Percentiles rank a stretch among this genome's conserved stretches.
Conservation (phyloP, 169 alveolate species). For the Plasmodium vivax region DNA sequence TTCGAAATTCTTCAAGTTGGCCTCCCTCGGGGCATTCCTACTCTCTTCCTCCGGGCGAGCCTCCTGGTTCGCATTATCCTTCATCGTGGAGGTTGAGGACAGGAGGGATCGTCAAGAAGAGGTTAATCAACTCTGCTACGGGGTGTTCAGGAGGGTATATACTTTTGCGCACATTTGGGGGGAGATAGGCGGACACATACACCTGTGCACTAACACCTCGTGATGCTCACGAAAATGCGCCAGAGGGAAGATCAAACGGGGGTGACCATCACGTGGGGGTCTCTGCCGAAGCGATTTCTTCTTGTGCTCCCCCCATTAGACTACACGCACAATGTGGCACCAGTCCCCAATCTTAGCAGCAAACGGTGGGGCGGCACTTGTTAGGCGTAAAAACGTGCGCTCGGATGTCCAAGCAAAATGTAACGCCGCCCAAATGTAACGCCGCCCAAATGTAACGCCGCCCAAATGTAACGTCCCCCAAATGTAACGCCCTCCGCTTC, state of each 20-base stretch:
- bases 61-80: constrained; percentile 9
- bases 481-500: background rate
- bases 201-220: background rate
- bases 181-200: background rate
- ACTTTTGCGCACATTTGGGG: background rate
- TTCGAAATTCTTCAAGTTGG: constrained; percentile 25
- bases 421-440: background rate
- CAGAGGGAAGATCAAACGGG: background rate
- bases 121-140: background rate
- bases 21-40: constrained; percentile 7
- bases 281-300: background rate
- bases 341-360: background rate
- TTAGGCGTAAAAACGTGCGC: background rate
- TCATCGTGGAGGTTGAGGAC: background rate
- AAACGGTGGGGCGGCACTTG: background rate
- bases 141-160: background rate
- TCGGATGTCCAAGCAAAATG: background rate
- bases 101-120: background rate
- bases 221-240: background rate
- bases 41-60: background rate
- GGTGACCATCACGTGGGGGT: background rate
- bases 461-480: too few relatives aligned
- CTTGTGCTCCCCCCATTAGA: background rate
- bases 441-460: background rate
- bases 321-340: background rate